Conservation (phyloP, 2,329 filamentous ascomycete genomes). For the Talaromyces verruculosus region DNA sequence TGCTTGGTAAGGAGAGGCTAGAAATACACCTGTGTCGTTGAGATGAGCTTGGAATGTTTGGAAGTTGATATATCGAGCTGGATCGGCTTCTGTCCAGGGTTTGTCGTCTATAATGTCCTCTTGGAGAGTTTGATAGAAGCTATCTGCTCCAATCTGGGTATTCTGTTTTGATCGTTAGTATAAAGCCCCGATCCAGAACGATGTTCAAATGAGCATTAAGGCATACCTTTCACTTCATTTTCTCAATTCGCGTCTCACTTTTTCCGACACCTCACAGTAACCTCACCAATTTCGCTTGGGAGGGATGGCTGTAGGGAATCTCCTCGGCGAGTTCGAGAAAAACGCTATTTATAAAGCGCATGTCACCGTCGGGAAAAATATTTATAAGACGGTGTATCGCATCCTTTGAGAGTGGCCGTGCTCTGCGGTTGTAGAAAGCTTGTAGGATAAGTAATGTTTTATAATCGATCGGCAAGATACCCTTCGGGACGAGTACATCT, state of each 20-base stretch:
- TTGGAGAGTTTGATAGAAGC: neutral
- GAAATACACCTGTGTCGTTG: neutral
- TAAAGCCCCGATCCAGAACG: too few species aligned
- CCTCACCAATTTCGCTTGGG: neutral
- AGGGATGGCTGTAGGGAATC: neutral
- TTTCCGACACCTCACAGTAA: neutral
- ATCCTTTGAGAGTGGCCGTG: neutral
- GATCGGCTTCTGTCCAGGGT: neutral
- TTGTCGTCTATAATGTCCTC: neutral
- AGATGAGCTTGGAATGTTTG: neutral
- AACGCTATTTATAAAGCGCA: neutral
- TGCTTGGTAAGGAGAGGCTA: neutral
- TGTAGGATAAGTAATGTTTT: neutral
- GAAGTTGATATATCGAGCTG: neutral
- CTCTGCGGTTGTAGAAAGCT: neutral
- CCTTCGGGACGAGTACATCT: neutral
- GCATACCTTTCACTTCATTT: neutral
- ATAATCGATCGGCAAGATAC: neutral
- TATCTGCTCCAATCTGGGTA: neutral
- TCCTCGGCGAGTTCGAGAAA: neutral
- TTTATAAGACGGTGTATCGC: neutral
- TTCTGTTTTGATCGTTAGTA: neutral
- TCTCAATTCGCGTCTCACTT: neutral
- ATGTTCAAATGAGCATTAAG: too few species aligned
- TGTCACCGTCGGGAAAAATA: neutral